Conservation (phyloP, 2,329 filamentous ascomycete species). For the Ophiosphaerella korrae region DNA sequence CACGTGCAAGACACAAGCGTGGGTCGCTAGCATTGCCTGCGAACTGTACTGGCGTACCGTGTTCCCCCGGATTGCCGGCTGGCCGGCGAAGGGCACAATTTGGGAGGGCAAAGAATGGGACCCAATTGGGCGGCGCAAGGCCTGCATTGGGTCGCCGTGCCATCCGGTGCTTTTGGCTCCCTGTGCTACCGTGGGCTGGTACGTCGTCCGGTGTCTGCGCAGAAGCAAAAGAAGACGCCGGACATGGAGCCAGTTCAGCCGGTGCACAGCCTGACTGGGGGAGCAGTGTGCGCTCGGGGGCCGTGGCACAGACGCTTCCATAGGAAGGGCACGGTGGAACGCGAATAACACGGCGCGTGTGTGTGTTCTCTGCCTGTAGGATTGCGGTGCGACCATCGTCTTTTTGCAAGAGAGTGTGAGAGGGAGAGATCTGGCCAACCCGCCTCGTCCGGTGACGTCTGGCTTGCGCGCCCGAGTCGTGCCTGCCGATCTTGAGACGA, state of each 20-base stretch:
- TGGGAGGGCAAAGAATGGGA: too few species aligned
- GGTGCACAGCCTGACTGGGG: too few species aligned
- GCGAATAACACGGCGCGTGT: conserved; percentile 1
- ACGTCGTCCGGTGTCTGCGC: too few species aligned
- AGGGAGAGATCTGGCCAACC: conserved; percentile 1
- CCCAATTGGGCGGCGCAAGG: too few species aligned
- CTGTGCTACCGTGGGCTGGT: not conserved
- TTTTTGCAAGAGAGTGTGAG: not conserved
- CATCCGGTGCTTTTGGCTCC: not conserved
- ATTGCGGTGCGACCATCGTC: not conserved
- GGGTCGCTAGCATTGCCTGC: too few species aligned
- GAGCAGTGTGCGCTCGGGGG: too few species aligned
- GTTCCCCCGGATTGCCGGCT: too few species aligned
- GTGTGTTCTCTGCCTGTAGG: conserved; percentile 2
- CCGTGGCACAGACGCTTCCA: too few species aligned
- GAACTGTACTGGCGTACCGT: too few species aligned
- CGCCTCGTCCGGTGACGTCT: conserved; percentile 5
- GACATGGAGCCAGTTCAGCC: too few species aligned
- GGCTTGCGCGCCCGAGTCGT: not conserved
- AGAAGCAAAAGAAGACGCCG: not conserved
- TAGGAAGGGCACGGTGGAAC: not conserved
- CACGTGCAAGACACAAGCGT: too few species aligned
- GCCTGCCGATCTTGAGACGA: conserved; percentile 21
- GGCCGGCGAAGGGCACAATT: too few species aligned
- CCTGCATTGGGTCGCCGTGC: not conserved